Evolutionary conservation across 306 rosid genomes (phyloP), one percentile per base, ranked within the genome.

Genomic region (Psophocarpus tetragonolobus): DNA sequence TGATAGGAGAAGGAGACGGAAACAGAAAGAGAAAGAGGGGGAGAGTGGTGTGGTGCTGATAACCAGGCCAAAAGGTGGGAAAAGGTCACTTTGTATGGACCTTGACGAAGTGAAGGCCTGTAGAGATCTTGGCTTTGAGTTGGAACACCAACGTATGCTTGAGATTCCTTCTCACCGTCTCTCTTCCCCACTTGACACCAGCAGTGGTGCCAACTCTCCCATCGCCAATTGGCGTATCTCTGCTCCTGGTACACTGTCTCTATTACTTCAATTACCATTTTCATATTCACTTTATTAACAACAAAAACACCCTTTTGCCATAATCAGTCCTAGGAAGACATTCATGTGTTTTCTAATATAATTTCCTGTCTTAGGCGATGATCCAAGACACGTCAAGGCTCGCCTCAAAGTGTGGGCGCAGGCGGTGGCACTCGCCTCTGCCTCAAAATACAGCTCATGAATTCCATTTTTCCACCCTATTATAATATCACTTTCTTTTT

Each of bases 351-450:
- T n/a, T n/a, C n/a, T n/a, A n/a, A n/a, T n/a, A n/a, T n/a, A 42
- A 29, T 32, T 33, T 9, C 36, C 74, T 71, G 18, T 73, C 64
- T 2, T 50, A 93, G 98, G 98, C 45, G 98, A 93, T 50, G 90
- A 91, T 71, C 98, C 98, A 2, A 73, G 89, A 56, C 91, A 93
- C 29, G 94, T 93, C 84, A 93, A 93, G 91, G 97, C 98, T 42
- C 81, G 98, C 21, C 97, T 93, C 68, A 91, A 87, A 84, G 92
- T 86, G 61, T 93, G 97, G 98, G 98, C 98, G 4, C 98, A 91
- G 57, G 98, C 91, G 0, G 98, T 93, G 32, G 98, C 96, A n/a
- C 71, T 91, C 17, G 98, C 85, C 15, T 91, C 98, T 51, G 41
- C 96, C 8, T 76, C 93, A 32, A 83, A 82, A 85, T 87, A 81